Evolutionary conservation across 768 basidiomycete genomes (phyloP), one percentile per base, ranked within the genome.

Genomic region (Mycena vulgaris): DNA sequence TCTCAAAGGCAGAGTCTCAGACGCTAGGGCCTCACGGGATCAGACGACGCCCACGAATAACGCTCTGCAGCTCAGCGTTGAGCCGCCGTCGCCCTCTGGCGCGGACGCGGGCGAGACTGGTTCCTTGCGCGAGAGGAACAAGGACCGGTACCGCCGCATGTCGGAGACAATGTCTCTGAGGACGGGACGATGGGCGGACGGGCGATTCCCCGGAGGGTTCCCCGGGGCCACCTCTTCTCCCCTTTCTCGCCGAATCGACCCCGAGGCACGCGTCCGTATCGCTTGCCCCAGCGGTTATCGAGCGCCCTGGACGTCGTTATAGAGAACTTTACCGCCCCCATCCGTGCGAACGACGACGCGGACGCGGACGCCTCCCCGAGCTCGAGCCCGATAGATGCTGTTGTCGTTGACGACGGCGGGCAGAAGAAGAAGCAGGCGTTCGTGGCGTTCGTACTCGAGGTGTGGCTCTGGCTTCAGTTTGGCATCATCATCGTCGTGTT

Each of bases 401-500:
- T 60, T 2, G 42, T 68, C n/a, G 25, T 61, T 13, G 48, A 35
- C 33, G 49, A 51, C 19, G 28, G 60, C 48, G 69, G 75, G 27
- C 72, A 71, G 66, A 77, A 71, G 66, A 77, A 71, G 68, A 74
- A 75, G 39, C 74, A 39, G 40, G 72, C 76, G 57, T 66, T 82
- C n/a, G 81, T 78, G 9, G 77, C 78, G 45, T 80, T 92, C 56
- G 78, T 95, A 71, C 74, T 95, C 56, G 92, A 94, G 80, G 77
- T 93, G 25, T 95, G 95, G 95, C 79, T 95, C 71, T 94, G 94
- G 93, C 78, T 95, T 68, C 95, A 96, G 79, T 95, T 95, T 76
- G 83, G 79, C 10, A 84, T 95, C 69, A 89, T 96, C 71, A 85
- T 95, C 35, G 63, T 91, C 47, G 90, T 95, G 60, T 95, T 95